Base-by-base conservation (phyloP, 129 eudicot genomes). In the Chrysanthemum seticuspe region DNA sequence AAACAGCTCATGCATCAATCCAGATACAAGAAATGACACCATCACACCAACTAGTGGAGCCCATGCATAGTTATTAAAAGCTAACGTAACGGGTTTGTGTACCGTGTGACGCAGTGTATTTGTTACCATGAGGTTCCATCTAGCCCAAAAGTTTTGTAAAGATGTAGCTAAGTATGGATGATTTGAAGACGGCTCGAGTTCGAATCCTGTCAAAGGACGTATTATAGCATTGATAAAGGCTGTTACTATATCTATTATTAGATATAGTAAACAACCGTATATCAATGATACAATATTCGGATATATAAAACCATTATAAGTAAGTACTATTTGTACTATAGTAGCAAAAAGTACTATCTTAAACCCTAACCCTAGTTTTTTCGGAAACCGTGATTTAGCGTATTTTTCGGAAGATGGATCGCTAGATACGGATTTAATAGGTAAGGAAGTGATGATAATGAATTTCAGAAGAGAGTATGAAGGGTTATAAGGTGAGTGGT, bases 1-100 rank as follows among this genome's bases (percentile, higher is more conserved):
- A 0, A 82, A 66, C 47, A 87, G 62, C 77, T 92, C 98, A 45
- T 92, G 98, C 85, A 87, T 80, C 18, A 80, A 52, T 9, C 81
- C 84, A 0, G 81, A 80, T 0, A 80, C 74, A 1, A 56, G 4
- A 75, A 80, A 75, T 8, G 84, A 63, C 11, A 58, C 62, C 0
- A 70, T 6, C 4, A 80, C 68, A 14, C 70, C 84, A 31, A 57
- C 77, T 40, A 70, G 73, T 56, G 77, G 73, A n/a, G 81, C 77
- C 84, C 81, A 75, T 6, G 64, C 8, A 13, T 10, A 13, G 14
- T 15, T 52, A 23, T 68, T 27, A 3, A 72, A 57, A 3, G 44
- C 51, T 1, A 13, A 64, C 18, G 55, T 10, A 1, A 78, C 71
- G 12, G 87, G 87, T n/a, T 67, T 72, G 72, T 84, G 76, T 62